Evolutionary conservation across 495 filamentous ascomycete genomes (phyloP).

Genomic region (Aspergillus ostianus): DNA sequence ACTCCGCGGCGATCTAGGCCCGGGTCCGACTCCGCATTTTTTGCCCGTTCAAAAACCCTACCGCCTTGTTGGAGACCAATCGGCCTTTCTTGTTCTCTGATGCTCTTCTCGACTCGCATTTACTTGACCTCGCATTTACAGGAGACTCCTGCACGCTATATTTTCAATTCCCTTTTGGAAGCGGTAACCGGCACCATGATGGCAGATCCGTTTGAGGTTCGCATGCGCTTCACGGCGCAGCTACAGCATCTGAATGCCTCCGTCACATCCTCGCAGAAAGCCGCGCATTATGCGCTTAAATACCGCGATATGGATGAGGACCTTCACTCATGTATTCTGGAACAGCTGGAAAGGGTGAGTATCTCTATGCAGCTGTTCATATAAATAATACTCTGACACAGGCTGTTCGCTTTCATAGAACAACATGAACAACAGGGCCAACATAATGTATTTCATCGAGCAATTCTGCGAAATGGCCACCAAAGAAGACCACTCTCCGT

Average conservation of each 20-base stretch:
- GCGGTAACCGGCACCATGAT: conserved; percentile 43
- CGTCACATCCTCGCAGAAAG: conserved; percentile 83
- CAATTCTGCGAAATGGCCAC: conserved; percentile 85
- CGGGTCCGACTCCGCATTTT: conserved; percentile 15
- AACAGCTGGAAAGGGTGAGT: conserved; percentile 82
- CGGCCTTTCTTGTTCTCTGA: not conserved
- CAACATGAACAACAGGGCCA: conserved; percentile 94
- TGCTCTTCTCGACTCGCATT: not conserved
- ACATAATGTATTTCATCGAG: conserved; percentile 99
- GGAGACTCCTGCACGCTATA: not conserved
- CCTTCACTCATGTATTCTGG: conserved; percentile 92
- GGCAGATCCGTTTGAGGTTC: conserved; percentile 96
- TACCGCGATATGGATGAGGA: conserved; percentile 93
- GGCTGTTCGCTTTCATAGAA: conserved; percentile 48
- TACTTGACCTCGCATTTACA: not conserved
- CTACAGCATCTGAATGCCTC: conserved; percentile 88
- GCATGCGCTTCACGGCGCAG: conserved; percentile 90
- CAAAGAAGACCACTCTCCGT: conserved; percentile 70
- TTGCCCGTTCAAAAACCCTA: conserved; percentile 16
- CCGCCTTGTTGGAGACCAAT: conserved; percentile 13
- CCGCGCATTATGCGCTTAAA: conserved; percentile 90
- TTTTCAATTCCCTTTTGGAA: not conserved
- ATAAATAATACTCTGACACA: not conserved
- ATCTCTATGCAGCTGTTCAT: not conserved
- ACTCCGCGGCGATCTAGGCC: not conserved